A percentile compares a stretch with the other conserved stretches of the same genome.
phyloP scores from a whole-genome alignment of 2,329 filamentous ascomycete species.

The Fusarium torreyae region DNA sequence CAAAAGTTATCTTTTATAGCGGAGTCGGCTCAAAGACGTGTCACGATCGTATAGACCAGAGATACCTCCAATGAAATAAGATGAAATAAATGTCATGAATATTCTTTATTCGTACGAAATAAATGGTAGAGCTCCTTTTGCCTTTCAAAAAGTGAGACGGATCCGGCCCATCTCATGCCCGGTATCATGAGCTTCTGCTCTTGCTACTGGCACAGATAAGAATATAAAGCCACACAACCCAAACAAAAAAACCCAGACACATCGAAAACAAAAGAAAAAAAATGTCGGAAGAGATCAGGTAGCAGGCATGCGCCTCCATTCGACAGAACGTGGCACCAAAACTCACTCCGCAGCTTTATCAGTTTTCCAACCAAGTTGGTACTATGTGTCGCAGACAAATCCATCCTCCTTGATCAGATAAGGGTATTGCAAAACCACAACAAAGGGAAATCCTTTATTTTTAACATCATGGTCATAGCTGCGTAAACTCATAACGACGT shows the following conservation, averaged over 20 bases:
- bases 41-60: slow-evolving; percentile 31
- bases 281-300: background rate
- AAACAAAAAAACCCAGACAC: slow-evolving; percentile 8
- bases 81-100: background rate
- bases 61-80: slow-evolving; percentile 34
- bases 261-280: slow-evolving; percentile 27
- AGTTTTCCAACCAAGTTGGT: background rate
- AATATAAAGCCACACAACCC: slow-evolving; percentile 6
- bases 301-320: background rate
- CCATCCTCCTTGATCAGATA: background rate
- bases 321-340: slow-evolving; percentile 1
- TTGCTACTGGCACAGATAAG: slow-evolving; percentile 6
- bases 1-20: slow-evolving; percentile 22
- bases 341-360: background rate
- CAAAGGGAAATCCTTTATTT: slow-evolving; percentile 11
- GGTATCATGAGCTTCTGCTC: background rate
- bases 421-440: slow-evolving; percentile 1
- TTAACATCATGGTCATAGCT: slow-evolving; percentile 36
- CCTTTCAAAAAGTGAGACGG: slow-evolving; percentile 1
- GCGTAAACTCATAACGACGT: slow-evolving; percentile 40
- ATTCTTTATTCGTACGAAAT: slow-evolving; percentile 9
- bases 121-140: background rate
- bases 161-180: slow-evolving; percentile 18
- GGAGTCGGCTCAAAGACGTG: slow-evolving; percentile 12
- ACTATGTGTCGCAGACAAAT: background rate